Evolutionary conservation across 495 filamentous ascomycete species (phyloP).

Genomic region (Xylaria longipes): DNA sequence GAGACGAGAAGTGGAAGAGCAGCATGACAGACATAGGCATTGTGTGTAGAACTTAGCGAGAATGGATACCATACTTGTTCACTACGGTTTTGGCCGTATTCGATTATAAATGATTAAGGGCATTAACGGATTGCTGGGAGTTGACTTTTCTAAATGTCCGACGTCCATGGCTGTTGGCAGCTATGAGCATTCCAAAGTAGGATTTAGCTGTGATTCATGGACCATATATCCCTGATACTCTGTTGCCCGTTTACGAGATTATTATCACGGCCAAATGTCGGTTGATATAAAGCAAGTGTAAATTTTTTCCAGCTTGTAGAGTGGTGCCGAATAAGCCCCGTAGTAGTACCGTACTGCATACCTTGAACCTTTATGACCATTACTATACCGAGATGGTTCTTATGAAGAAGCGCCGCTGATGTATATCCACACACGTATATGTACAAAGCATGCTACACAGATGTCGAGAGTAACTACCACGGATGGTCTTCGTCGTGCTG

Average conservation of each 20-base stretch:
- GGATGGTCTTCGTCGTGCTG: not conserved
- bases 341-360: not conserved
- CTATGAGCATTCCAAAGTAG: not conserved
- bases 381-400: not conserved
- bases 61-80: conserved; percentile 26
- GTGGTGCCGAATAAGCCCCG: not conserved
- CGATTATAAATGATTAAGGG: not conserved
- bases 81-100: not conserved
- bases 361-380: not conserved
- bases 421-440: conserved; percentile 22
- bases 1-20: not conserved
- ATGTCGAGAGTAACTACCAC: conserved; percentile 4
- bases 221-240: not conserved
- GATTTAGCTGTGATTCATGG: not conserved
- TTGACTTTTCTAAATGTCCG: not conserved
- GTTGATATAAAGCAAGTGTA: not conserved
- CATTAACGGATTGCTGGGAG: not conserved
- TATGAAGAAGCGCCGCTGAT: not conserved
- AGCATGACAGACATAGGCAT: conserved; percentile 18
- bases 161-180: not conserved
- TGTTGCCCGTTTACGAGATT: not conserved
- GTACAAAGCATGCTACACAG: conserved; percentile 13
- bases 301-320: not conserved
- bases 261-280: not conserved
- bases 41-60: conserved; percentile 29